These are phyloP conservation scores for Picea mariana DNA, from an alignment of 83 land plant species.

Conservation along the genomic window DNA sequence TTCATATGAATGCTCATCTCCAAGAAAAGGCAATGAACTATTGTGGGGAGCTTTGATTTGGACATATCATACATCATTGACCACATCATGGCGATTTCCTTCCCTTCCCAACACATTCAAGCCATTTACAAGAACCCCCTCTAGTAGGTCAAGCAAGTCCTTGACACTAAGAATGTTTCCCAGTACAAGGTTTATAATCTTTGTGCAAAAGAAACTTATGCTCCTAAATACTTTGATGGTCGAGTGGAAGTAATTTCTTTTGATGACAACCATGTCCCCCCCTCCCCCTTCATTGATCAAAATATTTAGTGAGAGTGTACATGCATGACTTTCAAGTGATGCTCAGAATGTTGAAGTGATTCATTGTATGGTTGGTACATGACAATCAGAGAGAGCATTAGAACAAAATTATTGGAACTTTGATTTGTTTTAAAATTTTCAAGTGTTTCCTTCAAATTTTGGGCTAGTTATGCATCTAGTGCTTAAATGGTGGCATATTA, in stretches of 20 bases:
- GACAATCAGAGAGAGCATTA: neutral
- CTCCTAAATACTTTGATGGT: no score
- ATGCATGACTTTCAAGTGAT: no score
- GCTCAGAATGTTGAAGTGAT: no score
- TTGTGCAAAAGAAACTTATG: no score
- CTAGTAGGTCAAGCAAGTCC: slow-evolving; percentile 67
- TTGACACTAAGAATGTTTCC: slow-evolving; percentile 52
- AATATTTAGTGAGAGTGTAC: no score
- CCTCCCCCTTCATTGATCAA: no score
- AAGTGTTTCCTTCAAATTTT: neutral
- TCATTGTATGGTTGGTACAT: neutral
- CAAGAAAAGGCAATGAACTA: slow-evolving; percentile 57
- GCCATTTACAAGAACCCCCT: slow-evolving; percentile 71
- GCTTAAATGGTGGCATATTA: neutral
- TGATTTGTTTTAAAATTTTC: neutral
- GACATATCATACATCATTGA: slow-evolving; percentile 80
- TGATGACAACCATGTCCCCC: no score
- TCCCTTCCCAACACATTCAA: slow-evolving; percentile 63
- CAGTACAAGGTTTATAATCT: slow-evolving; percentile 38
- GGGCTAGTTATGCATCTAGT: neutral
- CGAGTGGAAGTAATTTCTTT: no score
- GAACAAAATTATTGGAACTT: neutral
- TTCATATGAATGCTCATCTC: slow-evolving; percentile 64
- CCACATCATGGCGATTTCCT: slow-evolving; percentile 71
- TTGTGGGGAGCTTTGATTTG: slow-evolving; percentile 58